Conservation (phyloP, 2,329 filamentous ascomycete species). For the Colletotrichum plurivorum region DNA sequence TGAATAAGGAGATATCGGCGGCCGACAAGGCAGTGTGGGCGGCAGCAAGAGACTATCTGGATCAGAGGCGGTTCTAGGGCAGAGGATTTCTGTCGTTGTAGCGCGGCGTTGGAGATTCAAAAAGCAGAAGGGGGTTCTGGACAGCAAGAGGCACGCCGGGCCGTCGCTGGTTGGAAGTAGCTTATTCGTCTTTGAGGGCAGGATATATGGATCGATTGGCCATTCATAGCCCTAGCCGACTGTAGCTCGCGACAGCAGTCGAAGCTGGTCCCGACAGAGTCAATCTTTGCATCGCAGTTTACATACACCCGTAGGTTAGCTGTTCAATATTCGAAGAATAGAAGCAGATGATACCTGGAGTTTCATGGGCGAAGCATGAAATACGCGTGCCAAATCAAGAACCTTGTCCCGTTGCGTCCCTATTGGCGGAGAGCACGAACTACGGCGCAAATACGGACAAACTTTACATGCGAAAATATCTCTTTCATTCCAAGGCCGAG, state of each 20-base stretch:
- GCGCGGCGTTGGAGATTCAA: slow-evolving; percentile 41
- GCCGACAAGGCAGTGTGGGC: slow-evolving; percentile 67
- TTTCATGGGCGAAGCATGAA: neutral
- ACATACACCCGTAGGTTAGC: slow-evolving; percentile 36
- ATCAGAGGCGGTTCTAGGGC: slow-evolving; percentile 56
- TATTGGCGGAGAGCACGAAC: no score
- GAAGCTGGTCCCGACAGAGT: slow-evolving; percentile 11
- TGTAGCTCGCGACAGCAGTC: slow-evolving; percentile 3
- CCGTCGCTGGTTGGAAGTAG: slow-evolving; percentile 5
- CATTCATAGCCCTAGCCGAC: slow-evolving; percentile 25
- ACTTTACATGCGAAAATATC: no score
- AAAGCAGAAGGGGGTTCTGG: slow-evolving; percentile 33
- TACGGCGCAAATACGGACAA: neutral
- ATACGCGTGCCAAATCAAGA: neutral
- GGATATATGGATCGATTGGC: slow-evolving; percentile 34
- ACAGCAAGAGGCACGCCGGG: slow-evolving; percentile 25
- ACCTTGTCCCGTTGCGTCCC: no score
- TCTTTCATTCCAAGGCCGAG: neutral
- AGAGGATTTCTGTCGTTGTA: slow-evolving; percentile 28
- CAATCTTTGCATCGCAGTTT: slow-evolving; percentile 32
- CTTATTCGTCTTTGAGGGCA: slow-evolving; percentile 10
- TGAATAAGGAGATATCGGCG: slow-evolving; percentile 63
- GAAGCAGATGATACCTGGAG: slow-evolving; percentile 29
- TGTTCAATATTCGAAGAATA: slow-evolving; percentile 31
- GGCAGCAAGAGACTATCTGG: slow-evolving; percentile 68